Conservation (phyloP, 495 filamentous ascomycete species). For the Poronia punctata region DNA sequence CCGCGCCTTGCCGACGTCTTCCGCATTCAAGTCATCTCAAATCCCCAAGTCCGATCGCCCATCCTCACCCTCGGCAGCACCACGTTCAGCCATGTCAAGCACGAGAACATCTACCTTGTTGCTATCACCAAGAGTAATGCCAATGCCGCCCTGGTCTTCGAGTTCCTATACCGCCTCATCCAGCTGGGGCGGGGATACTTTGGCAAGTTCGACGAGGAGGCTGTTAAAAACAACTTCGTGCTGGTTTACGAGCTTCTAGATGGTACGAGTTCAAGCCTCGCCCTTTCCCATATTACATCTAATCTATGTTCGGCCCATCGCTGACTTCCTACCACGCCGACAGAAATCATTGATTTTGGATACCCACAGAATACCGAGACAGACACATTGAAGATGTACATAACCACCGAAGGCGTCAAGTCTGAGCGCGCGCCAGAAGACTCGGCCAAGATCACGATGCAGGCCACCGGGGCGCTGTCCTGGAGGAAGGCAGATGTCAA, state of each 20-base stretch:
- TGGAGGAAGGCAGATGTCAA: constrained; percentile 97
- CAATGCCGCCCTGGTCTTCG: constrained; percentile 97
- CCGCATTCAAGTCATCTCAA: constrained; percentile 98
- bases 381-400: constrained; percentile 99
- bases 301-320: background rate
- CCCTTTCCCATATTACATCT: background rate
- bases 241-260: constrained; percentile 97
- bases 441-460: constrained; percentile 96
- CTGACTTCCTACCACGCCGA: background rate
- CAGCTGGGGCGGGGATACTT: constrained; percentile 92
- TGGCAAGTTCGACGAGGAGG: constrained; percentile 98
- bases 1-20: constrained; percentile 97
- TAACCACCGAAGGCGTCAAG: constrained; percentile 98
- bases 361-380: constrained; percentile 99
- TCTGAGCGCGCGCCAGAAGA: constrained; percentile 88
- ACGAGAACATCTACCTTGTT: constrained; percentile 98
- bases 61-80: constrained; percentile 96
- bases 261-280: constrained; percentile 47
- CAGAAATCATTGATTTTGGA: constrained; percentile 98
- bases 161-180: constrained; percentile 92
- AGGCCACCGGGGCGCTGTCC: constrained; percentile 93
- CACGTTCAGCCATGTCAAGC: constrained; percentile 98
- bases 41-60: constrained; percentile 93
- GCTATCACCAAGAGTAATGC: constrained; percentile 99
- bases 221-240: constrained; percentile 99